phyloP scores from a whole-genome alignment of 305 asterid species.

The Coffea humblotiana region DNA sequence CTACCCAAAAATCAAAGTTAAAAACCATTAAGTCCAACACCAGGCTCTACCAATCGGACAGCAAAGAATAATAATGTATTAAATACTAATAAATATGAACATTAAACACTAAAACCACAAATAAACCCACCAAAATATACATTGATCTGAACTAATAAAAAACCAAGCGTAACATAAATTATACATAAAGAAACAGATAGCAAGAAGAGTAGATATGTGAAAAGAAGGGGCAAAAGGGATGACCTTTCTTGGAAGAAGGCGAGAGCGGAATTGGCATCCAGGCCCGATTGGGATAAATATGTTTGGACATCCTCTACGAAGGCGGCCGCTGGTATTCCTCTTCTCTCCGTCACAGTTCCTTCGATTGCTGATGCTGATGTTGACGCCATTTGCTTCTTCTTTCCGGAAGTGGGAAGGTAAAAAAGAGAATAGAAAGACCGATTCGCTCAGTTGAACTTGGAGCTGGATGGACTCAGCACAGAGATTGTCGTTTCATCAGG shows the following conservation, averaged over 20 bases:
- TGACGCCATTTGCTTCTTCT: slow-evolving; percentile 25
- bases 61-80: not conserved
- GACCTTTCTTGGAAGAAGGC: slow-evolving; percentile 93
- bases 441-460: not conserved
- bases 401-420: not conserved
- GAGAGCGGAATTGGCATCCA: slow-evolving; percentile 80
- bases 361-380: slow-evolving; percentile 8
- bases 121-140: not conserved
- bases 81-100: not conserved
- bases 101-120: not conserved
- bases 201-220: not conserved
- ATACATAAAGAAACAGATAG: not conserved
- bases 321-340: slow-evolving; percentile 88
- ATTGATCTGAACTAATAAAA: slow-evolving; percentile 8
- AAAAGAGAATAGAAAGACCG: not conserved
- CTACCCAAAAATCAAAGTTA: not conserved
- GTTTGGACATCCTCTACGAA: slow-evolving; percentile 89
- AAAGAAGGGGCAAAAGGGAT: not conserved
- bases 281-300: slow-evolving; percentile 65
- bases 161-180: not conserved
- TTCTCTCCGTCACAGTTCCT: slow-evolving; percentile 51
- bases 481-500: not conserved
- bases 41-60: not conserved
- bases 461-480: no score
- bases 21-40: not conserved